Conservation (phyloP, 192 early-diverging fungal species). For the Coemansia brasiliensis region DNA sequence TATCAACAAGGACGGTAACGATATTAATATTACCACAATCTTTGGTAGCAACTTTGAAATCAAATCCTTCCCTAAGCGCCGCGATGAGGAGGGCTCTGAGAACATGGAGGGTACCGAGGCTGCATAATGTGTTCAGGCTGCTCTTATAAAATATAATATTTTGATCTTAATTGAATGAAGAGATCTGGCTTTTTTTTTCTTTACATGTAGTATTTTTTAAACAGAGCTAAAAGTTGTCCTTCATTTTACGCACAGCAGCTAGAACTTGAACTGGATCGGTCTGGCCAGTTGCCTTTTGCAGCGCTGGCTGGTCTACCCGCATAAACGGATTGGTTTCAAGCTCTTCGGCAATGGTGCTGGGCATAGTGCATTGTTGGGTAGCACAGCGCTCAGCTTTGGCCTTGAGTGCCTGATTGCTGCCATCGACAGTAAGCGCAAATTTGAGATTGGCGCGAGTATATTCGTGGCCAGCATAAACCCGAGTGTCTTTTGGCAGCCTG, state of each 20-base stretch:
- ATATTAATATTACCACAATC: slow-evolving; percentile 53
- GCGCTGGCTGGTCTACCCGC: slow-evolving; percentile 65
- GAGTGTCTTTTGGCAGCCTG: slow-evolving; percentile 72
- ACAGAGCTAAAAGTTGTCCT: slow-evolving; percentile 62
- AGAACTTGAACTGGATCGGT: slow-evolving; percentile 74
- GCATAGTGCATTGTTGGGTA: slow-evolving; percentile 62
- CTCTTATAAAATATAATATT: no score
- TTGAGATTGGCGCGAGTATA: slow-evolving; percentile 75
- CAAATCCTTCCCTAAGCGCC: slow-evolving; percentile 36
- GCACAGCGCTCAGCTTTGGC: slow-evolving; percentile 67
- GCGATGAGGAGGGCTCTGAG: slow-evolving; percentile 14
- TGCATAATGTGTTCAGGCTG: background rate
- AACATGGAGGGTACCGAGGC: background rate
- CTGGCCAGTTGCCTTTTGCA: slow-evolving; percentile 60
- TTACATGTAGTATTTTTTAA: background rate
- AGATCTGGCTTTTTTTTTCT: background rate
- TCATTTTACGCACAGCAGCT: slow-evolving; percentile 73
- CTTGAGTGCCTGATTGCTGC: slow-evolving; percentile 66
- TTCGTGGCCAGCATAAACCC: slow-evolving; percentile 92
- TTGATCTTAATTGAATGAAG: background rate
- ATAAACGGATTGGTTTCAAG: slow-evolving; percentile 86
- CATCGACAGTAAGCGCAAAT: slow-evolving; percentile 82
- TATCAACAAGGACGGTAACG: slow-evolving; percentile 63
- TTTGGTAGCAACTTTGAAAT: slow-evolving; percentile 23
- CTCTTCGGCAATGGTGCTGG: slow-evolving; percentile 90